Evolutionary conservation across 345 rosid genomes (phyloP).

Genomic region (Viola odorata): DNA sequence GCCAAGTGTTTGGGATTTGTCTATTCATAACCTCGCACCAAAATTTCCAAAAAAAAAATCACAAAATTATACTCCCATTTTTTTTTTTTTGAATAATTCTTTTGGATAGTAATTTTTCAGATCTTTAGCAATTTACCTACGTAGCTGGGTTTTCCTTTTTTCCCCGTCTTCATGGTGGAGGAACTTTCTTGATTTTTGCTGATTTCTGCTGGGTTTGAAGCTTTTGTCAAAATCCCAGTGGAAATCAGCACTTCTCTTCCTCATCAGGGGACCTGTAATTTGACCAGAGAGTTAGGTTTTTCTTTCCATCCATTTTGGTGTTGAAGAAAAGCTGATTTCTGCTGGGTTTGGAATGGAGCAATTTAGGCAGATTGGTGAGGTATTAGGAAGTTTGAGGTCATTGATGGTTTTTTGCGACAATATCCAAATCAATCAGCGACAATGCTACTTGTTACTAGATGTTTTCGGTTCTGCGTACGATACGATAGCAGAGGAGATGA

Average conservation of each 20-base stretch:
- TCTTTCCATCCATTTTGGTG: no score
- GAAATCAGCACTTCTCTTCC: conserved; percentile 1
- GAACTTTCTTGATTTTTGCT: conserved; percentile 2
- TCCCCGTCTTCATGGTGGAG: background rate
- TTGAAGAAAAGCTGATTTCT: background rate
- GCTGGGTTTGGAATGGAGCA: conserved; percentile 15
- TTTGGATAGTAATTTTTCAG: no score
- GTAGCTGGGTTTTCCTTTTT: no score
- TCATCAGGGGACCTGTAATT: background rate
- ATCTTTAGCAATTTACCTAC: no score
- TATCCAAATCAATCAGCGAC: conserved; percentile 25
- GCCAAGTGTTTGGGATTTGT: no score
- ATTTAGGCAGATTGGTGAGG: conserved; percentile 25
- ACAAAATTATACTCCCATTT: no score
- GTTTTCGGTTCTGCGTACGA: conserved; percentile 16
- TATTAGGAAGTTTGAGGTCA: conserved; percentile 22
- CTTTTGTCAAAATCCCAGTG: background rate
- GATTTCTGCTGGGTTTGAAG: background rate
- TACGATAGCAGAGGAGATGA: conserved; percentile 22
- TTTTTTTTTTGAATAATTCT: no score
- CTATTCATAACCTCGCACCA: no score
- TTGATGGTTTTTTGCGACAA: conserved; percentile 22
- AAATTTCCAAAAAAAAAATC: no score
- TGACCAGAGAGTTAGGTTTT: background rate
- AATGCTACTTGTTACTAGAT: conserved; percentile 21